A percentile compares a stretch with the other conserved stretches of the same genome.
These are phyloP conservation scores for Leccinellum luteum DNA, from an alignment of 768 basidiomycete genomes.

Conservation along the genomic window DNA sequence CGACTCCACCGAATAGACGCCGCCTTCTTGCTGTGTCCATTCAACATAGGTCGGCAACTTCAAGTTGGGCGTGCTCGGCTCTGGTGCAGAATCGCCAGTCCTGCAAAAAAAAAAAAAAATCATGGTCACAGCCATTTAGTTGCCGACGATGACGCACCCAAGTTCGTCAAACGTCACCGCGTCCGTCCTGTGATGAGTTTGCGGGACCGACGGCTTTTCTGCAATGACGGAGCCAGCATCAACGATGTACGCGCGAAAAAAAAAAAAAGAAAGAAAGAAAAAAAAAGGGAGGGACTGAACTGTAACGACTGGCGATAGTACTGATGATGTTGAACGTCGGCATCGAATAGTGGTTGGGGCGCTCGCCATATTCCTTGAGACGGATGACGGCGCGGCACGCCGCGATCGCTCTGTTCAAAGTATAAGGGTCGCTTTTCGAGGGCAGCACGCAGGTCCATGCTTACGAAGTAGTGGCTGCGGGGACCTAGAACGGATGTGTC, in stretches of 20 bases:
- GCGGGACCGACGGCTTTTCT: constrained; percentile 16
- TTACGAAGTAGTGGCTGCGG: constrained; percentile 66
- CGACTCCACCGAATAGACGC: constrained; percentile 4
- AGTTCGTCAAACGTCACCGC: constrained; percentile 18
- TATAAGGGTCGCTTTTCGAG: constrained; percentile 1
- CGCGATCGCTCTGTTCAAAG: constrained; percentile 34
- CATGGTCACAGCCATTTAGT: too few relatives aligned
- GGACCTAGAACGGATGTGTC: constrained; percentile 40
- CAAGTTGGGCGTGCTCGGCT: constrained; percentile 3
- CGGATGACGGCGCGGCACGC: constrained; percentile 68
- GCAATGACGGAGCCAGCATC: constrained; percentile 1
- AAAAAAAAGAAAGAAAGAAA: not conserved
- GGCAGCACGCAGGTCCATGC: not conserved
- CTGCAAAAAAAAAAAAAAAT: not conserved
- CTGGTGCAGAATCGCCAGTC: constrained; percentile 3
- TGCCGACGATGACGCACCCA: constrained; percentile 6
- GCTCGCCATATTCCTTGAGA: constrained; percentile 51
- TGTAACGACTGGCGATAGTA: constrained; percentile 18
- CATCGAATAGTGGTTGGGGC: constrained; percentile 9
- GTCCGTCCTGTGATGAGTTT: constrained; percentile 10
- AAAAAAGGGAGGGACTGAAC: constrained; percentile 4
- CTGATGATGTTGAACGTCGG: constrained; percentile 24
- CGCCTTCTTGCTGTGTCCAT: constrained; percentile 4
- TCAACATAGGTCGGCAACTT: constrained; percentile 21
- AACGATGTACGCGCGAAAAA: not conserved